phyloP scores from a whole-genome alignment of 73 alveolate genomes.

The Tetrahymena malaccensis region DNA sequence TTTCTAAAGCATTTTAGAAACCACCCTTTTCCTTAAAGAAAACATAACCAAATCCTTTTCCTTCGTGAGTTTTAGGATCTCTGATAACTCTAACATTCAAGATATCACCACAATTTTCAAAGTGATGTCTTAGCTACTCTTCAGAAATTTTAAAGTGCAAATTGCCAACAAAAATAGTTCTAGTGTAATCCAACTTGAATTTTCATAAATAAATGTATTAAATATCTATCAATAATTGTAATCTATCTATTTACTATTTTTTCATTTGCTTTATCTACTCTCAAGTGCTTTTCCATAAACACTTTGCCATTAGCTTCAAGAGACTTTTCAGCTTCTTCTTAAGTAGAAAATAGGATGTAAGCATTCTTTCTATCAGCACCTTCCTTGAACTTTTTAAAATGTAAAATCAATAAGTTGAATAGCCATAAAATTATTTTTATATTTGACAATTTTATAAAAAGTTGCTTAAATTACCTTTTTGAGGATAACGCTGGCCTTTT shows the following conservation, averaged over 20 bases:
- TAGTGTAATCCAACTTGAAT: slow-evolving; percentile 31
- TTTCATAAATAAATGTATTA: neutral
- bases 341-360: slow-evolving; percentile 48
- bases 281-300: slow-evolving; percentile 60
- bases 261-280: slow-evolving; percentile 57
- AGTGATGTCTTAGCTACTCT: slow-evolving; percentile 60
- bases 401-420: neutral
- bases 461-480: neutral
- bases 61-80: slow-evolving; percentile 55
- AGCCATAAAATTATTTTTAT: no score
- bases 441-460: neutral
- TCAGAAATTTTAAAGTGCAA: slow-evolving; percentile 65
- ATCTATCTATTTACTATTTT: neutral
- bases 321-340: slow-evolving; percentile 49
- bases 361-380: slow-evolving; percentile 59
- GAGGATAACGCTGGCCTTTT: slow-evolving; percentile 48
- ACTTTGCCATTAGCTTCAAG: slow-evolving; percentile 47
- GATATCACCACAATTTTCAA: slow-evolving; percentile 54
- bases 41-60: slow-evolving; percentile 75
- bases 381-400: neutral
- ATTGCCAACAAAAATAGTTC: slow-evolving; percentile 62
- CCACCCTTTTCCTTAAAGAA: slow-evolving; percentile 35
- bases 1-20: slow-evolving; percentile 44
- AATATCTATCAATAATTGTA: neutral
- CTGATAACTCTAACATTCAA: slow-evolving; percentile 62